Base-by-base conservation (phyloP, 805 yeast species). In the Babjeviella inositovora region DNA sequence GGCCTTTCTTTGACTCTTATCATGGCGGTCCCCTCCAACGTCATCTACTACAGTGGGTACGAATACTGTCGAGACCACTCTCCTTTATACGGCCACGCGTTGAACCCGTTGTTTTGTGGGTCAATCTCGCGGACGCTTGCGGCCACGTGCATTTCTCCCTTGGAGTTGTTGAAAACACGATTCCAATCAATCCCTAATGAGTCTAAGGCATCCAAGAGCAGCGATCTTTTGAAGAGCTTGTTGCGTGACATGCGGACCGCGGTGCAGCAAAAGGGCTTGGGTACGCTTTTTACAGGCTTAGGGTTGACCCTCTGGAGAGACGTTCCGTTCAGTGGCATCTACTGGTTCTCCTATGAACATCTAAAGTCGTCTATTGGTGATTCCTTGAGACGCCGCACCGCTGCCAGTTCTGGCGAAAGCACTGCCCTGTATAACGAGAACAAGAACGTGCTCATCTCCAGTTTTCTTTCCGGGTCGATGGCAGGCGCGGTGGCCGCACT, bases 301-400 rank as follows among this genome's bases (percentile, higher is more conserved):
- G 70, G 76, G 19, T 60, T 90, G 18, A 90, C 98, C 0, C 57
- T 90, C 9, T 87, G 94, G 94, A 62, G 98, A 47, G 98, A 90
- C 44, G 97, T 87, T 0, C 98, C 98, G 2, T 90, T 90, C 43
- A 75, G 92, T 31, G 96, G 93, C 1, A 71, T 87, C 2, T 90
- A 90, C 47, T 90, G 98, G 98, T 67, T 81, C 7, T 62, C 75
- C 5, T 82, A 85, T 37, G 97, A 85, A n/a, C n/a, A n/a, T n/a
- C n/a, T n/a, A n/a, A n/a, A n/a, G n/a, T n/a, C n/a, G n/a, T n/a
- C n/a, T n/a, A n/a, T n/a, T n/a, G n/a, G n/a, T n/a, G n/a, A n/a
- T n/a, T n/a, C n/a, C n/a, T n/a, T n/a, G n/a, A n/a, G n/a, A n/a
- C n/a, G n/a, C n/a, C n/a, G n/a, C n/a, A n/a, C n/a, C n/a, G n/a